phyloP scores from a whole-genome alignment of 176 grass and related monocot species.

The Musa troglodytarum region DNA sequence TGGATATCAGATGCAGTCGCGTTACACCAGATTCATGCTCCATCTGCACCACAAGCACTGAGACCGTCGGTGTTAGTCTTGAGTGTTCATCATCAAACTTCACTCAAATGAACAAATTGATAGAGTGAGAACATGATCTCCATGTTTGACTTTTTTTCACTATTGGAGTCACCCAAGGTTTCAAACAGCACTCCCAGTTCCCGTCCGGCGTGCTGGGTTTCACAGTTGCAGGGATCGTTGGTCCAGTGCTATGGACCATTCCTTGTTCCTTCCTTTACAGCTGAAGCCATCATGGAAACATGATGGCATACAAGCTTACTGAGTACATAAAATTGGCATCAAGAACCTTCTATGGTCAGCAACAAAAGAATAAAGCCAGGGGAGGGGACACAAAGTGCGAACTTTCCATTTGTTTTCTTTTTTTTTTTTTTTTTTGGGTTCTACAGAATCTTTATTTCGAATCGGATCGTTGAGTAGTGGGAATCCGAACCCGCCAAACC shows the following conservation, averaged over 20 bases:
- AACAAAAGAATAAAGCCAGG: background rate
- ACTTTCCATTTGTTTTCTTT: background rate
- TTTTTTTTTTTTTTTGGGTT: background rate
- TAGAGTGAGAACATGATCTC: too few species aligned
- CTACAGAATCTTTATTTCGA: conserved; percentile 4
- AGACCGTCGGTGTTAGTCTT: too few species aligned
- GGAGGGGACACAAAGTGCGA: background rate
- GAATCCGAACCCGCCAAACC: conserved; percentile 52
- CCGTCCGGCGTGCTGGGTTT: too few species aligned
- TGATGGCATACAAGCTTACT: background rate
- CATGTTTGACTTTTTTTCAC: background rate
- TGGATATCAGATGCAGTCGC: too few species aligned
- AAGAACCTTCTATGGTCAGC: background rate
- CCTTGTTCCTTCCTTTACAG: background rate
- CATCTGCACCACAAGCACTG: too few species aligned
- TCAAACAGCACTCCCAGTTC: too few species aligned
- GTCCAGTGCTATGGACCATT: background rate
- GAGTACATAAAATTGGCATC: background rate
- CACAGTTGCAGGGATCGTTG: too few species aligned
- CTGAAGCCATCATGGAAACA: background rate
- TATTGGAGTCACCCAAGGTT: background rate
- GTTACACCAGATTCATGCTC: too few species aligned
- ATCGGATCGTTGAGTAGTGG: conserved; percentile 18
- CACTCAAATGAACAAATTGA: too few species aligned
- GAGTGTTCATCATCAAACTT: too few species aligned